These are phyloP conservation scores for Yamadazyma epiphylla DNA, from an alignment of 1,139 yeast species.

Conservation along the genomic window DNA sequence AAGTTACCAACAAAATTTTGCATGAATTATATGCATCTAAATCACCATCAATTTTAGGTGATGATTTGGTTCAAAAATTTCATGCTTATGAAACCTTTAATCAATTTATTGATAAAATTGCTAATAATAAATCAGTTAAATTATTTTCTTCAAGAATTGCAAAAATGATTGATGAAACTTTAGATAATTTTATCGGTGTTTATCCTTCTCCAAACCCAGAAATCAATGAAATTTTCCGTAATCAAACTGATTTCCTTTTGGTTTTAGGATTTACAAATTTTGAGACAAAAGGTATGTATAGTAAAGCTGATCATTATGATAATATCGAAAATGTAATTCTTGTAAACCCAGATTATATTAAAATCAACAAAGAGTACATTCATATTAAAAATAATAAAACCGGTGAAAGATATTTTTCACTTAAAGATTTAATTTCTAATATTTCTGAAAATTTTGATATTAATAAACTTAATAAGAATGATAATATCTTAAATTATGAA, in stretches of 20 bases:
- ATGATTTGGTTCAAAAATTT: constrained; percentile 60
- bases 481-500: constrained; percentile 12
- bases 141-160: constrained; percentile 38
- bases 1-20: constrained; percentile 45
- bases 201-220: constrained; percentile 30
- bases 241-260: constrained; percentile 44
- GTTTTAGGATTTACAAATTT: constrained; percentile 50
- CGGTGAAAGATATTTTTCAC: constrained; percentile 16
- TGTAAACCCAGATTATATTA: constrained; percentile 34
- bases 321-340: constrained; percentile 21
- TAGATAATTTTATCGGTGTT: constrained; percentile 57
- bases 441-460: constrained; percentile 13
- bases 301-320: constrained; percentile 14
- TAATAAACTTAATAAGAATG: constrained; percentile 7
- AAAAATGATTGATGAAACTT: constrained; percentile 61
- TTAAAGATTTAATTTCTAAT: constrained; percentile 18
- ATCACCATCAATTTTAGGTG: constrained; percentile 64
- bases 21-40: constrained; percentile 45
- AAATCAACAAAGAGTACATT: constrained; percentile 21
- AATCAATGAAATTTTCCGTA: constrained; percentile 26
- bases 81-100: constrained; percentile 38
- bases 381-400: constrained; percentile 17
- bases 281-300: constrained; percentile 50
- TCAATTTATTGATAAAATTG: constrained; percentile 39
- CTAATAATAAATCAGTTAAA: constrained; percentile 21